A percentile compares a stretch with the other conserved stretches of the same genome.
Conservation (phyloP, 371 early-diverging fungal genomes). For the Mucor velutinosus region DNA sequence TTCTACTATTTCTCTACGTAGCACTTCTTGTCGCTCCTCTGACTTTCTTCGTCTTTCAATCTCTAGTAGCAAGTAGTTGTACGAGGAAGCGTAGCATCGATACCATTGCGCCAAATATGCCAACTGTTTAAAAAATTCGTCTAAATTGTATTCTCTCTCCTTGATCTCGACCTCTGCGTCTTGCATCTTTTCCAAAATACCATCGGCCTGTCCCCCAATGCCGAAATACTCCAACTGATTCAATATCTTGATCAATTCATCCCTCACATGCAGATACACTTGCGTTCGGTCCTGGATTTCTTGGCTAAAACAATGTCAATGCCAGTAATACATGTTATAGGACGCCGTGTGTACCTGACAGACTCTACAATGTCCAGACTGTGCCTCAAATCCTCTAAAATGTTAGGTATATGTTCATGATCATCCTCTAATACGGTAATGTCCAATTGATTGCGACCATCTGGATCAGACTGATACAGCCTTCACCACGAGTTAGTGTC, state of each 20-base stretch:
- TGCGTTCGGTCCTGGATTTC: slow-evolving; percentile 34
- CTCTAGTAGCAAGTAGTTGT: slow-evolving; percentile 41
- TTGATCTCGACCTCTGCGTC: slow-evolving; percentile 36
- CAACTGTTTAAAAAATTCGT: slow-evolving; percentile 39
- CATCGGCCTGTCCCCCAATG: slow-evolving; percentile 34
- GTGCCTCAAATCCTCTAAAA: slow-evolving; percentile 36
- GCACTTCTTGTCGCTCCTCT: slow-evolving; percentile 29
- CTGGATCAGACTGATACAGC: slow-evolving; percentile 39
- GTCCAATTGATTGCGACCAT: slow-evolving; percentile 33
- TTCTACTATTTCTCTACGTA: slow-evolving; percentile 27
- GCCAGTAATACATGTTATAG: not conserved
- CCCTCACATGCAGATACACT: slow-evolving; percentile 30
- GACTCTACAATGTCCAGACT: slow-evolving; percentile 38
- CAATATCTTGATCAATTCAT: slow-evolving; percentile 34
- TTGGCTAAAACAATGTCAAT: slow-evolving; percentile 20
- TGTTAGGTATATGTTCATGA: slow-evolving; percentile 46
- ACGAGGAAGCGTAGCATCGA: slow-evolving; percentile 39
- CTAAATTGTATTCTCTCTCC: slow-evolving; percentile 33
- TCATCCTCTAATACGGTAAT: slow-evolving; percentile 47
- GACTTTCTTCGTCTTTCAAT: slow-evolving; percentile 41
- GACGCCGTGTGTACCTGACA: slow-evolving; percentile 15
- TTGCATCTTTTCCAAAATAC: slow-evolving; percentile 37
- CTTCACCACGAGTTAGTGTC: not conserved
- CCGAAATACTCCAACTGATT: slow-evolving; percentile 35
- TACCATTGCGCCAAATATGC: slow-evolving; percentile 43